These are phyloP conservation scores for Puccinia brachypodii DNA, from an alignment of 1,284 basidiomycete species.

Conservation along the genomic window DNA sequence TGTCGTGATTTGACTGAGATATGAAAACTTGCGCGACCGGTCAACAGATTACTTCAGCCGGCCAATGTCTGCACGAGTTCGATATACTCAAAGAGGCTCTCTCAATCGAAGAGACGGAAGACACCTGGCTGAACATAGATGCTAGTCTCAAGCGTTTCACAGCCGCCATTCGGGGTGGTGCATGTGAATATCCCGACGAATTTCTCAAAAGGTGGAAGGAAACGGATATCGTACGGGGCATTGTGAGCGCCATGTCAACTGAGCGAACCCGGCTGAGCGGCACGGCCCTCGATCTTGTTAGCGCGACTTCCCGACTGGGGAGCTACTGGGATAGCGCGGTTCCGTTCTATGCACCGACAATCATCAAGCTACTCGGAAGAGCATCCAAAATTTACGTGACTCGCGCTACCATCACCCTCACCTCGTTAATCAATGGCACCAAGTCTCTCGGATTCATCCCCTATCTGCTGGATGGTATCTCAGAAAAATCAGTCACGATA, in stretches of 20 bases:
- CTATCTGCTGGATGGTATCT: slow-evolving; percentile 64
- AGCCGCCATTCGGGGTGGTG: slow-evolving; percentile 65
- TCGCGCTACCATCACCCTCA: slow-evolving; percentile 66
- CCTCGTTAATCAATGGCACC: slow-evolving; percentile 67
- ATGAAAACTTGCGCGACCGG: background rate
- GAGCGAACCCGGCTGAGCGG: slow-evolving; percentile 76
- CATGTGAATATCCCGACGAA: slow-evolving; percentile 64
- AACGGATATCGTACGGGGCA: slow-evolving; percentile 55
- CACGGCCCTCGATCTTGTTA: slow-evolving; percentile 68
- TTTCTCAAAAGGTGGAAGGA: slow-evolving; percentile 62
- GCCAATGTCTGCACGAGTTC: slow-evolving; percentile 56
- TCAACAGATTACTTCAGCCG: slow-evolving; percentile 22
- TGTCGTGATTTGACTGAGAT: background rate
- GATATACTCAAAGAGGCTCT: slow-evolving; percentile 61
- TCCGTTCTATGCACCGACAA: slow-evolving; percentile 67
- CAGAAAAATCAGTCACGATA: slow-evolving; percentile 69
- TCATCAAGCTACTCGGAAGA: slow-evolving; percentile 70
- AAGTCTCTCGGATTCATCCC: slow-evolving; percentile 69
- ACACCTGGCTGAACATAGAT: slow-evolving; percentile 76
- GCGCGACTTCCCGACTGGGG: slow-evolving; percentile 65
- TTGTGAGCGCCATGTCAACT: slow-evolving; percentile 61
- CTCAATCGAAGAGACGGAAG: slow-evolving; percentile 70
- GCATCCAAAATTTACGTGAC: slow-evolving; percentile 76
- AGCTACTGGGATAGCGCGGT: slow-evolving; percentile 70
- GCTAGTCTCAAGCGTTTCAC: slow-evolving; percentile 63